Conservation (phyloP, 768 basidiomycete species). For the Lenzites betulinus region DNA sequence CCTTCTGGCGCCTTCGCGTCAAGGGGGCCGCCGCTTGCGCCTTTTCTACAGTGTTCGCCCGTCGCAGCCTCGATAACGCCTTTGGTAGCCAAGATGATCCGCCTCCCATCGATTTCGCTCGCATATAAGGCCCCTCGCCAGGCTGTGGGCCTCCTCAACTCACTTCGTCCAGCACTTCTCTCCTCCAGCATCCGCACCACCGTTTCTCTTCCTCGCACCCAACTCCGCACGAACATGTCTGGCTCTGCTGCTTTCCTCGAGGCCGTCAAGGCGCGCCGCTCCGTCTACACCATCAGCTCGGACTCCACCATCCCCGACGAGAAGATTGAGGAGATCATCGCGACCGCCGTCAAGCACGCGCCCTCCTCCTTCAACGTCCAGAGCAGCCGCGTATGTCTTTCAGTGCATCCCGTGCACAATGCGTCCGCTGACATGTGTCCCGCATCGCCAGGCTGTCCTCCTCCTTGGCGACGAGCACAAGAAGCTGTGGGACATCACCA, state of each 20-base stretch:
- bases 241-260: constrained; percentile 24
- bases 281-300: constrained; percentile 22
- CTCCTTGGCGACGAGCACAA: constrained; percentile 27
- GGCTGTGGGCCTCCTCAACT: neutral
- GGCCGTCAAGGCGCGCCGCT: constrained; percentile 24
- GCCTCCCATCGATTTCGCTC: constrained; percentile 5
- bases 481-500: constrained; percentile 27
- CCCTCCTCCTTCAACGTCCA: constrained; percentile 28
- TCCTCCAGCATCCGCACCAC: neutral
- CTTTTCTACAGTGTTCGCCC: neutral
- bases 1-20: no score
- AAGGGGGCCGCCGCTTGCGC: neutral
- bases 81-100: neutral
- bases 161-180: neutral
- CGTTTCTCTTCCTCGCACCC: neutral
- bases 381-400: constrained; percentile 19
- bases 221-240: constrained; percentile 14
- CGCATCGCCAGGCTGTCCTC: constrained; percentile 19
- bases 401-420: no score
- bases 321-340: constrained; percentile 25
- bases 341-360: constrained; percentile 21
- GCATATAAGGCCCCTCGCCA: neutral
- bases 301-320: constrained; percentile 24
- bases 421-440: no score
- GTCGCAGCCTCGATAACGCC: constrained; percentile 1